phyloP scores from a whole-genome alignment of 164 flowering plant species.

The Aristolochia contorta region DNA sequence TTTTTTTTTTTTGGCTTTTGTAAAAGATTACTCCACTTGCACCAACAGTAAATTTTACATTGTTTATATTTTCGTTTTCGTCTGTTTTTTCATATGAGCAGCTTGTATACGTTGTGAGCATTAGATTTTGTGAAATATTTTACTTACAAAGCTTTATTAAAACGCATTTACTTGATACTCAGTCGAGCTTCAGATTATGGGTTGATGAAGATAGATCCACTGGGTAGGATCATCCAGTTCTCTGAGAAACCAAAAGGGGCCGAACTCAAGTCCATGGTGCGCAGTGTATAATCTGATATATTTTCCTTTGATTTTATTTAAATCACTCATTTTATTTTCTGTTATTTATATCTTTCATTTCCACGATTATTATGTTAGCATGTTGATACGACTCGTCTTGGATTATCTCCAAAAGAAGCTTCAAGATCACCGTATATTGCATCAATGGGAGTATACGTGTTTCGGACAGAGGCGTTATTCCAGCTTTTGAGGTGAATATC shows the following conservation, averaged over 20 bases:
- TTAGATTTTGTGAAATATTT: too few relatives aligned
- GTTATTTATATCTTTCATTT: background rate
- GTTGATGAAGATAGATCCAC: slow-evolving; percentile 70
- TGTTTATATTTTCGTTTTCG: too few relatives aligned
- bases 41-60: too few relatives aligned
- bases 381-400: slow-evolving; percentile 65
- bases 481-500: slow-evolving; percentile 42
- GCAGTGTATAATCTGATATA: background rate
- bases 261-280: slow-evolving; percentile 73
- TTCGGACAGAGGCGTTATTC: slow-evolving; percentile 57
- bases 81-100: too few relatives aligned
- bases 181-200: slow-evolving; percentile 97
- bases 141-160: too few relatives aligned
- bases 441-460: slow-evolving; percentile 95
- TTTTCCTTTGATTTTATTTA: background rate
- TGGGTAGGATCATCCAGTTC: slow-evolving; percentile 69
- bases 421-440: slow-evolving; percentile 67
- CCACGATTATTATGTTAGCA: slow-evolving; percentile 33
- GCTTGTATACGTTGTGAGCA: too few relatives aligned
- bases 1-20: too few relatives aligned
- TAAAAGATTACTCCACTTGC: too few relatives aligned
- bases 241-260: slow-evolving; percentile 88
- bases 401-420: slow-evolving; percentile 64
- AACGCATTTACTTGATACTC: slow-evolving; percentile 4
- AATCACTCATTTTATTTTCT: background rate